Percentiles rank a stretch among this genome's conserved stretches.
These are phyloP conservation scores for Reutealis trisperma DNA, from an alignment of 345 rosid species.

Conservation along the genomic window DNA sequence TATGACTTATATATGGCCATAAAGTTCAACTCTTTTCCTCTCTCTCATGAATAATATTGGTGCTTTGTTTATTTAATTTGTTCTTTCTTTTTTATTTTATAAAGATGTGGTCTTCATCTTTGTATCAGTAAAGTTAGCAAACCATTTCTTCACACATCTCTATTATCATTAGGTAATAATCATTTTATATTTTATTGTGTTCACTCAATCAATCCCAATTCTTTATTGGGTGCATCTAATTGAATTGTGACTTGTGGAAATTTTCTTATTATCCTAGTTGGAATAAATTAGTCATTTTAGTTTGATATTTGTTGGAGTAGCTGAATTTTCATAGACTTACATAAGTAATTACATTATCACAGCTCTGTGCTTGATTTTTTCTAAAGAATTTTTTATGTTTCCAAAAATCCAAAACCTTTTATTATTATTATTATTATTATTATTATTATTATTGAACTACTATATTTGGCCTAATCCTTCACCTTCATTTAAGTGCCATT, in stretches of 20 bases:
- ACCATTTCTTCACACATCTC: constrained; percentile 25
- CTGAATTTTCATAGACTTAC: background rate
- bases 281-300: background rate
- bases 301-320: background rate
- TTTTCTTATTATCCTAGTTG: background rate
- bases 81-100: constrained; percentile 42
- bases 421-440: no score
- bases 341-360: background rate
- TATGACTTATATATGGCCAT: constrained; percentile 18
- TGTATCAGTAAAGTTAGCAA: constrained; percentile 32
- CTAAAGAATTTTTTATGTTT: background rate
- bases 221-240: background rate
- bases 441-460: background rate
- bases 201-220: background rate
- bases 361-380: background rate
- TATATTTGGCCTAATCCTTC: background rate
- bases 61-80: constrained; percentile 36
- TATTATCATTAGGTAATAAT: constrained; percentile 17
- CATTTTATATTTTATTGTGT: background rate
- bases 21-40: constrained; percentile 14
- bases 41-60: constrained; percentile 23
- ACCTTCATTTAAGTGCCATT: background rate
- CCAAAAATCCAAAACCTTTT: background rate
- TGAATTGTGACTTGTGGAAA: background rate
- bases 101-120: constrained; percentile 52